Evolutionary conservation across 208 protist species (phyloP).

Genomic region (Crithidia fasciculata): DNA sequence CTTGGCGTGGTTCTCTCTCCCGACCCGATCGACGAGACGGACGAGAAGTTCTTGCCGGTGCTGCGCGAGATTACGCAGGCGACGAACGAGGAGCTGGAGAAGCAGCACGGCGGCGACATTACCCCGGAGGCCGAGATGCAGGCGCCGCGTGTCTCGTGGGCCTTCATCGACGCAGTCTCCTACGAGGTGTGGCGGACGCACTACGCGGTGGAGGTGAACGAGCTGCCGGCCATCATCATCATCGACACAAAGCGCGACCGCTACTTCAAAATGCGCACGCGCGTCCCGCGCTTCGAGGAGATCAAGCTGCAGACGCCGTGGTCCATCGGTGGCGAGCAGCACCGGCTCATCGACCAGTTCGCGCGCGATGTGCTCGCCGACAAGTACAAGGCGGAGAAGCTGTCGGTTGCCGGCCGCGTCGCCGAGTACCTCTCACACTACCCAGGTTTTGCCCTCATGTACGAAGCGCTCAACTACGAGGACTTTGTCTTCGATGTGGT

Average conservation of each 20-base stretch:
- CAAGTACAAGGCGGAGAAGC: conserved; percentile 62
- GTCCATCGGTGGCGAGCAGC: conserved; percentile 63
- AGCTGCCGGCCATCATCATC: conserved; percentile 80
- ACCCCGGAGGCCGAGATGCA: conserved; percentile 35
- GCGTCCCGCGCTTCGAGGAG: conserved; percentile 60
- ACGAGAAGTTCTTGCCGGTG: conserved; percentile 67
- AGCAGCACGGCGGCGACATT: conserved; percentile 18
- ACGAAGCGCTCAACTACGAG: conserved; percentile 68
- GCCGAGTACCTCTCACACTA: conserved; percentile 68
- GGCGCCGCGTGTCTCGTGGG: conserved; percentile 52
- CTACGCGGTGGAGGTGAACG: conserved; percentile 57
- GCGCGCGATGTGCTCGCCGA: conserved; percentile 57
- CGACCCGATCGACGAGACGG: conserved; percentile 39
- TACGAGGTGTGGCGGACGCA: conserved; percentile 60
- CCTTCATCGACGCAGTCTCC: conserved; percentile 56
- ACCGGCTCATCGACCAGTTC: conserved; percentile 62
- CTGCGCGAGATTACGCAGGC: conserved; percentile 75
- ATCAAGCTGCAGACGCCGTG: conserved; percentile 75
- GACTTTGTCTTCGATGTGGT: conserved; percentile 73
- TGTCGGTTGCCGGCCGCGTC: conserved; percentile 49
- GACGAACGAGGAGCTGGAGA: conserved; percentile 34
- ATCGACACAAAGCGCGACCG: conserved; percentile 77
- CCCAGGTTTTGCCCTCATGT: conserved; percentile 47
- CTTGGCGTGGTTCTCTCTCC: conserved; percentile 70
- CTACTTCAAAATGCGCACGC: conserved; percentile 67